phyloP scores from a whole-genome alignment of 805 yeast species.

The Barnettozyma californica region DNA sequence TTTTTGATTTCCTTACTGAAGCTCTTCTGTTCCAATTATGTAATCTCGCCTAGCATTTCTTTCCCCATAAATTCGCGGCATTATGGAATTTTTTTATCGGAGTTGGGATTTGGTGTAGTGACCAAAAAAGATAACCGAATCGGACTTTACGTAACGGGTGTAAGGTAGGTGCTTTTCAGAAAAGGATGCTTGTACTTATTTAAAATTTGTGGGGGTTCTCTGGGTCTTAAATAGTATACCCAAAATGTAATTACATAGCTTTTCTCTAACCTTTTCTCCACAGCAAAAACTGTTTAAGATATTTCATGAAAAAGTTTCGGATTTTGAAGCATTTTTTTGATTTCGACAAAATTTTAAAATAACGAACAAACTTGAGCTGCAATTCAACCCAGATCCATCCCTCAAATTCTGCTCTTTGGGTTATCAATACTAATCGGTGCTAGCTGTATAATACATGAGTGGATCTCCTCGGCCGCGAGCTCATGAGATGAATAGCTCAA shows the following conservation, averaged over 20 bases:
- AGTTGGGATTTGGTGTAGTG: neutral
- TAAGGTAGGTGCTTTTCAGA: too few relatives aligned
- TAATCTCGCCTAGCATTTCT: too few relatives aligned
- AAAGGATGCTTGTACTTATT: neutral
- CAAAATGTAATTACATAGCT: neutral
- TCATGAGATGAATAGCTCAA: neutral
- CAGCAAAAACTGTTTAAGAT: neutral
- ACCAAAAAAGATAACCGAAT: neutral
- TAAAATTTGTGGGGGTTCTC: neutral
- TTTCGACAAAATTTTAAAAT: too few relatives aligned
- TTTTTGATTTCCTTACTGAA: too few relatives aligned
- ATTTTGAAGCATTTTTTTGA: conserved; percentile 7
- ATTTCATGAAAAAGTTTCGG: conserved; percentile 3
- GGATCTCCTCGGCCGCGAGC: neutral
- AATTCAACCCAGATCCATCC: neutral
- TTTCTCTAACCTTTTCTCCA: neutral
- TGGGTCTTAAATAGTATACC: neutral
- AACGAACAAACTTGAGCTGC: neutral
- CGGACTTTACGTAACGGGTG: neutral
- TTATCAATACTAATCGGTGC: neutral
- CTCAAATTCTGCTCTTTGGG: neutral
- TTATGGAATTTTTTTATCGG: neutral
- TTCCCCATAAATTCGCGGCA: neutral
- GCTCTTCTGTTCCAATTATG: too few relatives aligned
- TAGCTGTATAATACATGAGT: neutral